Base-by-base conservation (phyloP, 1,139 yeast genomes). In the Sugiyamaella japonica region DNA sequence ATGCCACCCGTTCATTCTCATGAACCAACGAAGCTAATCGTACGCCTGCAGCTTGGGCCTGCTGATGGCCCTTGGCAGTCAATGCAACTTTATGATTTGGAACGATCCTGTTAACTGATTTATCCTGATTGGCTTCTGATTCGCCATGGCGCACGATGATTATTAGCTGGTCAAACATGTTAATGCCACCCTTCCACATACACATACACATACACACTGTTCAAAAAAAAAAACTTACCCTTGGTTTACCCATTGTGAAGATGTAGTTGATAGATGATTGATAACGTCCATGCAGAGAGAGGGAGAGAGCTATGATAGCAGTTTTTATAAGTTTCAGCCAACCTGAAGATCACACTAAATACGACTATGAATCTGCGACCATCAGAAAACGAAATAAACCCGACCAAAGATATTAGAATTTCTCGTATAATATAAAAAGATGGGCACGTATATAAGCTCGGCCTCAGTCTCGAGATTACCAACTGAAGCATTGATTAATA, bases 111-210 rank as follows among this genome's bases (percentile, higher is more conserved):
- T 90, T 89, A 53, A 90, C 91, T 1, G 83, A 73, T 66, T 89
- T 89, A 69, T 90, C 96, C 64, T 78, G 81, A 70, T 90, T 90
- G 12, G 96, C 95, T 65, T 88, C 95, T 2, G 93, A 85, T 67
- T 90, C 97, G 34, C 97, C 97, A 68, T 90, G 97, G 62, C 97
- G 82, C 10, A 90, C 84, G 28, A 90, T 75, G 48, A 90, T 73
- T 40, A 90, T 89, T 45, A 89, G 78, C 86, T 84, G 51, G 7
- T 16, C 16, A n/a, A n/a, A n/a, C n/a, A n/a, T n/a, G 44, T 40
- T 40, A 7, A 16, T 36, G 6, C 40, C 42, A 38, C 32, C 15
- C 7, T 16, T 16, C 32, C 15, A 12, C 29, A 29, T 37, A 20
- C 17, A 29, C 3, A 40, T n/a, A 20, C 9, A 41, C 12, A 13